Conservation (phyloP, 768 basidiomycete genomes). For the Flagelloscypha sp. region DNA sequence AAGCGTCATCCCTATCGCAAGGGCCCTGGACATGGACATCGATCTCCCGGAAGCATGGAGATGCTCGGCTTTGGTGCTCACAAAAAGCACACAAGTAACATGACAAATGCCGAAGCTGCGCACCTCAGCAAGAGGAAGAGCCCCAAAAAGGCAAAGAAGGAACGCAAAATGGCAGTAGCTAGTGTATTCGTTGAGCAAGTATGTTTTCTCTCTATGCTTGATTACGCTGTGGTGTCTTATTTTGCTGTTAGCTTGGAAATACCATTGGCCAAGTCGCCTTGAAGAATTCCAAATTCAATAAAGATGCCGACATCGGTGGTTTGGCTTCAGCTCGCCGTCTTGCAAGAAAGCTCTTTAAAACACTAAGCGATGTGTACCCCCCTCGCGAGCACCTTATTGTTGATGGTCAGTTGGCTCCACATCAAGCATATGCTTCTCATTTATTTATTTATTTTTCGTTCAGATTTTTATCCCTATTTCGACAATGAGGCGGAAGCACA, state of each 20-base stretch:
- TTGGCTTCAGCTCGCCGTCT: conserved; percentile 58
- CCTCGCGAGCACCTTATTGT: conserved; percentile 55
- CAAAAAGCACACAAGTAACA: conserved; percentile 10
- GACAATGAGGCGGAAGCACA: conserved; percentile 65
- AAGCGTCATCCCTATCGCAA: conserved; percentile 27
- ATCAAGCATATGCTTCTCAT: not conserved
- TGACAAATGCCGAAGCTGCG: conserved; percentile 9
- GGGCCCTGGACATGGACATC: conserved; percentile 28
- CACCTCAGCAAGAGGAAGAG: no score
- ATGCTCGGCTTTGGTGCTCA: conserved; percentile 8
- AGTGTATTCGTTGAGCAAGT: conserved; percentile 66
- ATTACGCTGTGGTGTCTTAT: not conserved
- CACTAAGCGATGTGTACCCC: conserved; percentile 51
- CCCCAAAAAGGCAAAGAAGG: conserved; percentile 29
- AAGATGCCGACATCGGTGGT: conserved; percentile 43
- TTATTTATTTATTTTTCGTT: conserved; percentile 2
- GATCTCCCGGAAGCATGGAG: conserved; percentile 20
- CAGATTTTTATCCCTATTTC: conserved; percentile 78
- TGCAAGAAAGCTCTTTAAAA: conserved; percentile 59
- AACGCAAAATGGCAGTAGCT: conserved; percentile 44
- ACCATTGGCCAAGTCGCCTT: conserved; percentile 66
- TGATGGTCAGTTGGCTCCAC: conserved; percentile 37
- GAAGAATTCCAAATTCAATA: conserved; percentile 55
- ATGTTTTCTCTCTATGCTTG: conserved; percentile 7
- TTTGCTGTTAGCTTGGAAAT: conserved; percentile 42